A percentile compares a stretch with the other conserved stretches of the same genome.
These are phyloP conservation scores for California macrophylla DNA, from an alignment of 441 rosid genomes.

Conservation along the genomic window DNA sequence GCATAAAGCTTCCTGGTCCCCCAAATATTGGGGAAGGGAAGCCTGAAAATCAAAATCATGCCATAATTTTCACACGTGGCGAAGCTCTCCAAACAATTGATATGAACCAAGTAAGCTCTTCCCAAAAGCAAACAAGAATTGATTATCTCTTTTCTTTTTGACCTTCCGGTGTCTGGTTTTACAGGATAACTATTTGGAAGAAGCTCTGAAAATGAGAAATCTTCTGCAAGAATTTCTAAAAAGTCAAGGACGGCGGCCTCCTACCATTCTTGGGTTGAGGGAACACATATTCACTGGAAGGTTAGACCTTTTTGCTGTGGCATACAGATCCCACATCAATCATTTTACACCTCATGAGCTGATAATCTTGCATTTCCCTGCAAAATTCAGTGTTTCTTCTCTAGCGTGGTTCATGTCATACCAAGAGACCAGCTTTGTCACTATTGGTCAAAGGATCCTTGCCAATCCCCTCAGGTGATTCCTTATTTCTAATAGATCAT, in stretches of 20 bases:
- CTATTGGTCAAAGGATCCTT: slow-evolving; percentile 93
- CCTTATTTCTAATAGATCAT: slow-evolving; percentile 15
- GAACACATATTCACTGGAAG: slow-evolving; percentile 97
- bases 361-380: slow-evolving; percentile 11
- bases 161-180: slow-evolving; percentile 23
- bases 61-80: slow-evolving; percentile 87
- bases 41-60: slow-evolving; percentile 97
- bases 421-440: slow-evolving; percentile 94
- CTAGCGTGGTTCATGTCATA: slow-evolving; percentile 99
- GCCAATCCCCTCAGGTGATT: slow-evolving; percentile 88
- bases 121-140: slow-evolving; percentile 9
- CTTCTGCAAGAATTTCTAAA: slow-evolving; percentile 83
- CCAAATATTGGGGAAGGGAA: slow-evolving; percentile 98
- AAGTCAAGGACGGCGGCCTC: slow-evolving; percentile 62
- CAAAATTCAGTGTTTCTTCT: slow-evolving; percentile 79
- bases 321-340: background rate
- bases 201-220: slow-evolving; percentile 94
- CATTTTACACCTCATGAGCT: background rate
- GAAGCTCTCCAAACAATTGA: slow-evolving; percentile 96
- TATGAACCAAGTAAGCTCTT: slow-evolving; percentile 79
- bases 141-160: slow-evolving; percentile 10
- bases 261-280: slow-evolving; percentile 84
- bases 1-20: slow-evolving; percentile 90
- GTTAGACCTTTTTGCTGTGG: slow-evolving; percentile 29
- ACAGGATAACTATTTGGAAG: slow-evolving; percentile 92